A percentile compares a stretch with the other conserved stretches of the same genome.
phyloP scores from a whole-genome alignment of 2,329 filamentous ascomycete genomes.

The Capronia americana region DNA sequence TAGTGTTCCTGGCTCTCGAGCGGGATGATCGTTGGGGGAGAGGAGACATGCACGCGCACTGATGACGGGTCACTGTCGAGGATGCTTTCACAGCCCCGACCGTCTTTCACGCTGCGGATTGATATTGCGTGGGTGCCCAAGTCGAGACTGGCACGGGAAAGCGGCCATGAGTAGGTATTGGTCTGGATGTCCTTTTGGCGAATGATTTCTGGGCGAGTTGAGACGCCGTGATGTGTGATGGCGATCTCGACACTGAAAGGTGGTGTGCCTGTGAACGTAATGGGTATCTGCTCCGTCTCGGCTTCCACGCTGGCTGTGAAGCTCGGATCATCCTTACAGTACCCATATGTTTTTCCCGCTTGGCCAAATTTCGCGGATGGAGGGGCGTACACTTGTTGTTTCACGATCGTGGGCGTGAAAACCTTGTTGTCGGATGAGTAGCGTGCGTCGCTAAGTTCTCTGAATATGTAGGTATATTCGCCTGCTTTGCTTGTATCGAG shows the following conservation, averaged over 20 bases:
- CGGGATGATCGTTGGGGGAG: constrained; percentile 88
- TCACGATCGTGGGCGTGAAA: constrained; percentile 71
- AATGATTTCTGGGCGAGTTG: constrained; percentile 78
- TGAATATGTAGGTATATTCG: constrained; percentile 84
- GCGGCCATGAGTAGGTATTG: constrained; percentile 77
- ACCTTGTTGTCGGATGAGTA: constrained; percentile 76
- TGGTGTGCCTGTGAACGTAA: constrained; percentile 79
- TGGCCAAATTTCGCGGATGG: constrained; percentile 82
- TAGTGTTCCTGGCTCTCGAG: constrained; percentile 85
- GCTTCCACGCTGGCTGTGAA: constrained; percentile 53
- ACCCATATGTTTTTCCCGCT: constrained; percentile 92
- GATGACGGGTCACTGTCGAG: constrained; percentile 73
- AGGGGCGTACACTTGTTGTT: constrained; percentile 83
- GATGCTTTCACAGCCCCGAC: constrained; percentile 81
- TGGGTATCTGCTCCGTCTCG: constrained; percentile 85
- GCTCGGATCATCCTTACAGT: constrained; percentile 71
- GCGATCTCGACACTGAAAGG: constrained; percentile 92
- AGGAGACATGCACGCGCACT: constrained; percentile 89
- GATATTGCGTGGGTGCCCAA: constrained; percentile 88
- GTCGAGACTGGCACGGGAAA: constrained; percentile 83
- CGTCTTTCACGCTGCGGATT: constrained; percentile 88
- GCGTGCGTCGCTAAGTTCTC: constrained; percentile 79
- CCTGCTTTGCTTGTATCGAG: constrained; percentile 88
- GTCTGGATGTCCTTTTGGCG: constrained; percentile 79
- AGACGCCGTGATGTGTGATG: constrained; percentile 83